A percentile compares a stretch with the other conserved stretches of the same genome.
These are phyloP conservation scores for Oryza rufipogon DNA, from an alignment of 176 grass and related monocot species.

Conservation along the genomic window DNA sequence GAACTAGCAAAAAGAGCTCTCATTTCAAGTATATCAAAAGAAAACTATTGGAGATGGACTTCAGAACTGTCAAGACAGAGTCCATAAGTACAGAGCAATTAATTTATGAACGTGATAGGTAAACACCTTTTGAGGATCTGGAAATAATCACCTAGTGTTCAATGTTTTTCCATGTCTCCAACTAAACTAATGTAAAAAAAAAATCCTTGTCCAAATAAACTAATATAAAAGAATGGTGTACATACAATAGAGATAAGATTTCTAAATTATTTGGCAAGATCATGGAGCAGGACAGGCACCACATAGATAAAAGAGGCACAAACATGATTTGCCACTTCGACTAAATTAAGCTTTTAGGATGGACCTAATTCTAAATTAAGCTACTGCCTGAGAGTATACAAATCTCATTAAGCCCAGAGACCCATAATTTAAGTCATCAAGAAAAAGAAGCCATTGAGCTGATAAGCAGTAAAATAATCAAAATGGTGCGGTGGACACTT, in stretches of 20 bases:
- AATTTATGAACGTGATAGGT: not conserved
- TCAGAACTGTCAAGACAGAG: not conserved
- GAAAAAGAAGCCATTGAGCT: not conserved
- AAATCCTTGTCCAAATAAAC: not conserved
- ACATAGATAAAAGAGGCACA: not conserved
- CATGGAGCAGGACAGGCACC: not conserved
- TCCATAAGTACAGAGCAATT: not conserved
- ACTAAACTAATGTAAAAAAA: constrained; percentile 17
- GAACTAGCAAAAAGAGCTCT: not conserved
- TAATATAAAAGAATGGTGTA: not conserved
- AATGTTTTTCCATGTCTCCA: not conserved
- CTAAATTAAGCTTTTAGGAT: not conserved
- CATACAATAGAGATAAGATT: not conserved
- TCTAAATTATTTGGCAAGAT: constrained; percentile 29
- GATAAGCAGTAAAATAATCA: not conserved
- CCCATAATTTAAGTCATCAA: not conserved
- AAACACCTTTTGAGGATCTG: not conserved
- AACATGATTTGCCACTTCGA: not conserved
- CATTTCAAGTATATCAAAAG: constrained; percentile 5
- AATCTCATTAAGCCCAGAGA: constrained; percentile 10
- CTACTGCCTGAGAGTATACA: not conserved
- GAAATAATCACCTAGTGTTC: not conserved
- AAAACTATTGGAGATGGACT: not conserved
- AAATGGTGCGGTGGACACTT: constrained; percentile 23
- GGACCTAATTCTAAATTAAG: constrained; percentile 13